These are phyloP conservation scores for Cornus kousa DNA, from an alignment of 148 eudicot species.

Conservation along the genomic window DNA sequence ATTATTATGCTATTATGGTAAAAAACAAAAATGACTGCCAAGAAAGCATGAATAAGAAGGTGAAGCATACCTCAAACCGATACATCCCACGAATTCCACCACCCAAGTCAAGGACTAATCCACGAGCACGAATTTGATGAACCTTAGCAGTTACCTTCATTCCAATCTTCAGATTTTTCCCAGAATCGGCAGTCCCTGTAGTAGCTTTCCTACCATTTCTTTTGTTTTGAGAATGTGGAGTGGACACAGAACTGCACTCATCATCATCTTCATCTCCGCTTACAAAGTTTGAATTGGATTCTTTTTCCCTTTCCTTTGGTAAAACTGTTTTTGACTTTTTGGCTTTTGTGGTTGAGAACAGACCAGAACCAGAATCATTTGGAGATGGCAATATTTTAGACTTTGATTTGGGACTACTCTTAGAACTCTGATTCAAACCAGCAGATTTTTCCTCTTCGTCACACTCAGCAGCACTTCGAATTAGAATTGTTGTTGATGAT, in stretches of 20 bases:
- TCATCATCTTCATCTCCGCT: constrained; percentile 8
- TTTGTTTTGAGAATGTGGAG: not conserved
- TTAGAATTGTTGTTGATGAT: constrained; percentile 41
- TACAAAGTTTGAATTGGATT: not conserved
- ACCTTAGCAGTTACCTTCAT: constrained; percentile 64
- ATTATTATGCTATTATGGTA: not conserved
- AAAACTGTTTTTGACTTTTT: constrained; percentile 2
- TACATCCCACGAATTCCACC: constrained; percentile 83
- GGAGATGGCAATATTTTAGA: not conserved
- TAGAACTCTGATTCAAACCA: constrained; percentile 29
- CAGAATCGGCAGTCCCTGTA: constrained; percentile 27
- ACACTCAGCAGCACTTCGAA: constrained; percentile 70
- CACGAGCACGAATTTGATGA: constrained; percentile 79
- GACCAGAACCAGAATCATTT: constrained; percentile 6
- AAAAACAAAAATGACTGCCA: not conserved
- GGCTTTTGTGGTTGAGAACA: not conserved
- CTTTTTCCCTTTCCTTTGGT: not conserved
- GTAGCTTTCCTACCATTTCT: constrained; percentile 16
- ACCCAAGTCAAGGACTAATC: constrained; percentile 85
- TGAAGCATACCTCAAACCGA: constrained; percentile 72
- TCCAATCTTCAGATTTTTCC: constrained; percentile 61
- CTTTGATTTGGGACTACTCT: constrained; percentile 19
- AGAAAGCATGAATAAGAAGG: not conserved
- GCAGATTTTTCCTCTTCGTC: constrained; percentile 62
- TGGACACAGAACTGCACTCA: not conserved